Evolutionary conservation across 306 rosid species (phyloP).

Genomic region (Argentina anserina): DNA sequence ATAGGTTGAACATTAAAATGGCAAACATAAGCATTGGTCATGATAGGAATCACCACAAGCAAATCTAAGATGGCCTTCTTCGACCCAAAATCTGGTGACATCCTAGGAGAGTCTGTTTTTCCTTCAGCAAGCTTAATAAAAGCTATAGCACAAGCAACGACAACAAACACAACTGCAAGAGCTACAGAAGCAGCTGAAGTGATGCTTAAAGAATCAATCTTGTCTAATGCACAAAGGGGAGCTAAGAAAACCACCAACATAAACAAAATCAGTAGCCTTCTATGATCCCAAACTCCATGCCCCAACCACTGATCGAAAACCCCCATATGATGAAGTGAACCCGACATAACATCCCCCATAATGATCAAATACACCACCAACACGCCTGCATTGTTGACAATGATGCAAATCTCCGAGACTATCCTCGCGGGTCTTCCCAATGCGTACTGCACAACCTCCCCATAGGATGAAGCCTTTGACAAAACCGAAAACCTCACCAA

Average conservation of each 20-base stretch:
- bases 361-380: constrained; percentile 90
- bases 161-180: constrained; percentile 79
- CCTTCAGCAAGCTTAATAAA: constrained; percentile 70
- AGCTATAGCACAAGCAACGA: constrained; percentile 58
- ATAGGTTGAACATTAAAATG: constrained; percentile 89
- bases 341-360: constrained; percentile 99
- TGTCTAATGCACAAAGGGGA: constrained; percentile 85
- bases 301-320: constrained; percentile 92
- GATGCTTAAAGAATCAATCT: constrained; percentile 89
- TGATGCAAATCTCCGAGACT: constrained; percentile 68
- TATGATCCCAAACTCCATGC: constrained; percentile 86
- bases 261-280: constrained; percentile 65
- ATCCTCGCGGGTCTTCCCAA: constrained; percentile 70
- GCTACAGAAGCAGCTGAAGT: constrained; percentile 96
- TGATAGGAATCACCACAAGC: constrained; percentile 91
- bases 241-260: constrained; percentile 70
- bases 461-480: constrained; percentile 69
- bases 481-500: constrained; percentile 59
- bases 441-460: constrained; percentile 84
- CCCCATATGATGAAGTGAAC: constrained; percentile 74
- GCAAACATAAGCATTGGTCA: constrained; percentile 88
- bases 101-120: constrained; percentile 53
- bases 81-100: constrained; percentile 79
- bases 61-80: constrained; percentile 70
- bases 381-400: constrained; percentile 79